These are phyloP conservation scores for Pyrenopolyporus hunteri DNA, from an alignment of 495 filamentous ascomycete genomes.

Conservation along the genomic window DNA sequence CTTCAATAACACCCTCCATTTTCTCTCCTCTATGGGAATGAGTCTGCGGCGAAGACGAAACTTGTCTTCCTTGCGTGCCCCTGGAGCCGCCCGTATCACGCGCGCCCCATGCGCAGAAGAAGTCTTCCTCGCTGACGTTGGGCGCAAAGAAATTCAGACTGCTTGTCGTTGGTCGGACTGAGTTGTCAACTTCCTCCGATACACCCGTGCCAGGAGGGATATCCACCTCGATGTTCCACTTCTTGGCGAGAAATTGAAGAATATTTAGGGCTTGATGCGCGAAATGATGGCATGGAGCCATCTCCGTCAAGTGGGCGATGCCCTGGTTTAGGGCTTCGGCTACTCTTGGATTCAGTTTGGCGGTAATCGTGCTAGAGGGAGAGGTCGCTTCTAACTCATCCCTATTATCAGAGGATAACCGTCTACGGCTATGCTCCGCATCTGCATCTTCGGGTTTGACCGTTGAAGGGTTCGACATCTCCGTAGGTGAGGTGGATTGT, in stretches of 20 bases:
- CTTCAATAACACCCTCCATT: constrained; percentile 35
- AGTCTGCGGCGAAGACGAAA: constrained; percentile 3
- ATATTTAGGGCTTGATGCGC: constrained; percentile 64
- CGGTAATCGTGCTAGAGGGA: constrained; percentile 29
- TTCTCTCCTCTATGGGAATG: constrained; percentile 24
- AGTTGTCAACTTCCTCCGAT: constrained; percentile 38
- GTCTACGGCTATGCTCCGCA: constrained; percentile 20
- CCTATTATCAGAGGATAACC: constrained; percentile 22
- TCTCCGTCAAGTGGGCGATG: constrained; percentile 60
- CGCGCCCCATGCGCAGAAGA: constrained; percentile 45
- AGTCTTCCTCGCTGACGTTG: constrained; percentile 51
- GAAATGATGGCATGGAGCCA: constrained; percentile 65
- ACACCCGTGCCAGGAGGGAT: constrained; percentile 31
- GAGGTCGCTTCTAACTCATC: constrained; percentile 38
- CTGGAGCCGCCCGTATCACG: constrained; percentile 6
- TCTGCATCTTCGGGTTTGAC: constrained; percentile 33
- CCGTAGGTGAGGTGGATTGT: constrained; percentile 20
- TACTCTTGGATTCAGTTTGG: constrained; percentile 40
- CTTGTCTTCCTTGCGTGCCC: constrained; percentile 8
- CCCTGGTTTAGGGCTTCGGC: constrained; percentile 50
- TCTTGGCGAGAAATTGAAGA: constrained; percentile 57
- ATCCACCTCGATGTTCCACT: constrained; percentile 62
- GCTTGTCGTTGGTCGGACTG: constrained; percentile 46
- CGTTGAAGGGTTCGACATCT: constrained; percentile 31
- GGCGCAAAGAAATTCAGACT: constrained; percentile 60